Conservation (phyloP, 257 asterid genomes). For the Nicotiana noctiflora region DNA sequence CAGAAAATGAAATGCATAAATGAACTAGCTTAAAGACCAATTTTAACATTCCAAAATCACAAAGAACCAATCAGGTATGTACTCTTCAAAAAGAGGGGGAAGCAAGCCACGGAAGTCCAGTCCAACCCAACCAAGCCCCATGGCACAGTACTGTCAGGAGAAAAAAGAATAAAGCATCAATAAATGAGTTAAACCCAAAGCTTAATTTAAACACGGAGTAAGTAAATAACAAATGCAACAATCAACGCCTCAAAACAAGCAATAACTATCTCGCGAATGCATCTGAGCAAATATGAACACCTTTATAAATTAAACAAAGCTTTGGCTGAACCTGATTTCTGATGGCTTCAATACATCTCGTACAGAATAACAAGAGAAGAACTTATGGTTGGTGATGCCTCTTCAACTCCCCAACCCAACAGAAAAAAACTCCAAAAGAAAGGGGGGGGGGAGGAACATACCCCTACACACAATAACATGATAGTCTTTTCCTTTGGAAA, state of each 20-base stretch:
- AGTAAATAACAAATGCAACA: background rate
- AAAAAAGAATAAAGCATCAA: conserved; percentile 13
- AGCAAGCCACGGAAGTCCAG: conserved; percentile 92
- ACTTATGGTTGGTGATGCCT: background rate
- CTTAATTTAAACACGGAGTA: background rate
- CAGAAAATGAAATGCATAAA: conserved; percentile 4
- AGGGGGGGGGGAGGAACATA: background rate
- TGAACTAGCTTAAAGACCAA: conserved; percentile 16
- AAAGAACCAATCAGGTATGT: conserved; percentile 14
- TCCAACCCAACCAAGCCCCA: conserved; percentile 98
- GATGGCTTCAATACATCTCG: background rate
- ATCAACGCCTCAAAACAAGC: background rate
- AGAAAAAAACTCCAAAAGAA: background rate
- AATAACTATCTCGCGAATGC: background rate
- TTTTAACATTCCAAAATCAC: conserved; percentile 7
- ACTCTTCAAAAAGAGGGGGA: conserved; percentile 99
- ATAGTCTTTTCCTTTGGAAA: background rate
- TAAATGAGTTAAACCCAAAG: background rate
- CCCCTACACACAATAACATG: background rate
- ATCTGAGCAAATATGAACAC: background rate
- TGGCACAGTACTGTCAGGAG: conserved; percentile 74
- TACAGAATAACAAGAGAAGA: background rate
- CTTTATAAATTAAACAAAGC: background rate
- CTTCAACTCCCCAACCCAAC: background rate
- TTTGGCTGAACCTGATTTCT: background rate